Evolutionary conservation across 257 asterid genomes (phyloP), one percentile per base, ranked within the genome.

Genomic region (Solanum peruvianum): DNA sequence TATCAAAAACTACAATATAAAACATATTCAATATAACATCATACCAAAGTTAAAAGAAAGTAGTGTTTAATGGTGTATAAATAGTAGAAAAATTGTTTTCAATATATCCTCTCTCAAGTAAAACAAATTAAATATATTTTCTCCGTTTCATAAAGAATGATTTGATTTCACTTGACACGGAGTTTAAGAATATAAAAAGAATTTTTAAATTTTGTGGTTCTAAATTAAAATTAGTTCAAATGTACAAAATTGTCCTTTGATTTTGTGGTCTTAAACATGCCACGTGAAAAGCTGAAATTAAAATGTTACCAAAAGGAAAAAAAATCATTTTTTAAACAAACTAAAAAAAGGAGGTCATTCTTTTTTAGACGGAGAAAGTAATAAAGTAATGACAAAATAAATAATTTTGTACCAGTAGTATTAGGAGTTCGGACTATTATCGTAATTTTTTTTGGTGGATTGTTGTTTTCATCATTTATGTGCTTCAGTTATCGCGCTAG

Each of bases 261-360:
- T 33, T 5, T 33, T 33, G 5, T 33, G 4, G 1, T 0, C 0
- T 33, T 33, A 33, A 33, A 0, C 5, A 33, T 33, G 35, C 0
- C 35, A 33, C 35, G 35, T 4, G 1, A 4, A 33, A 33, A 33
- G 35, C 0, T 33, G 0, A 33, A 33, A 33, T 33, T 33, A 33
- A 33, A 33, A 33, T 33, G 1, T 0, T 33, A 33, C 35, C 5
- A 33, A 33, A 33, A 0, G 1, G 5, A 33, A 33, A 33, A 33
- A 0, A 33, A 5, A 33, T 33, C 0, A 33, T 33, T 33, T 33
- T 33, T 33, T 0, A 4, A 33, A 4, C 5, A 33, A 0, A 4
- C 35, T 33, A 33, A 3, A 33, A 33, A 33, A 33, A 33, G 3
- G 3, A 33, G 5, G 35, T 33, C 5, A 33, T 33, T 33, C 35